Evolutionary conservation across 2,329 filamentous ascomycete genomes (phyloP), one percentile per base, ranked within the genome.

Genomic region (Alternaria angustiovoidea): DNA sequence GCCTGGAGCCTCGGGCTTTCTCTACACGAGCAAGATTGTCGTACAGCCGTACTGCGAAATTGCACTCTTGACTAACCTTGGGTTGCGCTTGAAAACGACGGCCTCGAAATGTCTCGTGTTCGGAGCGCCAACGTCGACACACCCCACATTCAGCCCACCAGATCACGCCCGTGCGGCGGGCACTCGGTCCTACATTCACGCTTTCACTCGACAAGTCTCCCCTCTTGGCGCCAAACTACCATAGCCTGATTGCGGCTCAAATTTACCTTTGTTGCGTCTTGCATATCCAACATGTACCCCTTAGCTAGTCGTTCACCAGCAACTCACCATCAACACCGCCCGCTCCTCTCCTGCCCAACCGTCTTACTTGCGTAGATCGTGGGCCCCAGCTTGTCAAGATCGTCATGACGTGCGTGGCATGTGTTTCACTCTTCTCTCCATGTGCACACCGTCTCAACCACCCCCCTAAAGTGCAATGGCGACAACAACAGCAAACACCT

Each of bases 381-480:
- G 56, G 59, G 55, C 51, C 59, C 59, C 46, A 49, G 59, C 55
- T 32, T 49, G n/a, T 49, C 54, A 48, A 32, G 55, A 51, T 57
- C 60, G 48, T 51, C 53, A 51, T 61, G 61, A 61, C 53, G 53
- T 57, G 46, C 57, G 57, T 51, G 57, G 52, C 61, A 63, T 43
- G 38, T 38, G 53, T 59, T 57, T 59, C 57, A 54, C 41, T 28
- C 48, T 42, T 39, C 44, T 56, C 43, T 44, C 38, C 56, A 49
- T 26, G 34, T 59, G 36, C 51, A 46, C 18, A 32, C 28, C 38
- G 22, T 22, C 56, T 54, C 46, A 24, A 30, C 46, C 39, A 9
- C 44, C 30, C 44, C 30, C 36, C 39, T 24, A 28, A 24, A 18
- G n/a, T 32, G 32, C 39, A 30, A 20, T 22, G 22, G 30, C 48